Evolutionary conservation across 2,329 filamentous ascomycete genomes (phyloP).

Genomic region (Byssothecium circinans): DNA sequence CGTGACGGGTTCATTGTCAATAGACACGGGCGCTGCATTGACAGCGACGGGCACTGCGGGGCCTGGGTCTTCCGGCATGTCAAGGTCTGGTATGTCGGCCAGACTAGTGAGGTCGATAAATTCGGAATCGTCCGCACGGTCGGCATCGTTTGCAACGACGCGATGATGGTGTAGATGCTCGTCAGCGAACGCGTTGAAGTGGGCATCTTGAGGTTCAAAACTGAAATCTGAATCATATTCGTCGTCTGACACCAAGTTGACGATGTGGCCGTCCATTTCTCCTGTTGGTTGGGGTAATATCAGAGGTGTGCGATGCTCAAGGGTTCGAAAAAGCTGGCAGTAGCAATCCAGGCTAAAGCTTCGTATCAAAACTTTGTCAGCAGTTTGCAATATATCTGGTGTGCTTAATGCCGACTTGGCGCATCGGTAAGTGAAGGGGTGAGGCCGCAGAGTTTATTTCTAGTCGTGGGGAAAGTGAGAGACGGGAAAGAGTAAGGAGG

Average conservation of each 20-base stretch:
- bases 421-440: too few relatives aligned
- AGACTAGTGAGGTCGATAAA: conserved; percentile 27
- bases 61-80: conserved; percentile 19
- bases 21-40: not conserved
- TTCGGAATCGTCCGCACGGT: not conserved
- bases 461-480: not conserved
- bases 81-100: conserved; percentile 21
- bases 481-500: not conserved
- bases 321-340: not conserved
- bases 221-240: conserved; percentile 17
- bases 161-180: not conserved
- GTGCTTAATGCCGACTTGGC: too few relatives aligned
- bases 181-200: not conserved
- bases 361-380: too few relatives aligned
- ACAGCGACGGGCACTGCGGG: not conserved
- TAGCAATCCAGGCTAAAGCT: not conserved
- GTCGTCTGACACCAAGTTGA: conserved; percentile 29
- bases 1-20: conserved; percentile 4
- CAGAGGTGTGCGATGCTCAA: too few relatives aligned
- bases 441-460: too few relatives aligned
- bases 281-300: too few relatives aligned
- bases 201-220: conserved; percentile 5
- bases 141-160: not conserved
- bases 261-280: conserved; percentile 9
- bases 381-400: too few relatives aligned